These are phyloP conservation scores for Chrysopogon serrulatus DNA, from an alignment of 176 grass and related monocot species.

Conservation along the genomic window DNA sequence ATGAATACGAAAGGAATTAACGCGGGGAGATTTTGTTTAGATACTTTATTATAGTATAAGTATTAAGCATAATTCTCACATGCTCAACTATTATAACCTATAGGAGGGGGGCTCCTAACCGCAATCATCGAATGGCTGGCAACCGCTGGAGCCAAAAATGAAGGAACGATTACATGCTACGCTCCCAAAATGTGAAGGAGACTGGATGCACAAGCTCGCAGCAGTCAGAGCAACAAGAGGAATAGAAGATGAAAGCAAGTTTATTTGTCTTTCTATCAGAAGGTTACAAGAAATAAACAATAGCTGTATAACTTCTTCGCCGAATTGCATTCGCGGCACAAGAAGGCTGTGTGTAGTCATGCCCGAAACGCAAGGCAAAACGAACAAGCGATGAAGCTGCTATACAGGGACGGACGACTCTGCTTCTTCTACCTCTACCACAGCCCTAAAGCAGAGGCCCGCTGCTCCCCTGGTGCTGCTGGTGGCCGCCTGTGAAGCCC, in stretches of 20 bases:
- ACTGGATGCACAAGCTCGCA: not conserved
- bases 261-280: not conserved
- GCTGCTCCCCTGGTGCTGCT: not conserved
- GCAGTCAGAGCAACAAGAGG: not conserved
- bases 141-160: not conserved
- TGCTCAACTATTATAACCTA: not conserved
- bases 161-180: not conserved
- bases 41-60: too few species aligned
- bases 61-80: not conserved
- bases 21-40: too few species aligned
- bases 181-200: not conserved
- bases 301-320: not conserved
- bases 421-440: not conserved
- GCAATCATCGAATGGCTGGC: not conserved
- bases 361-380: too few species aligned
- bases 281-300: not conserved
- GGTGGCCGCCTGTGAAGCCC: not conserved
- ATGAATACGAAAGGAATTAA: too few species aligned
- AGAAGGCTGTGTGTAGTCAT: too few species aligned
- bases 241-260: not conserved
- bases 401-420: not conserved
- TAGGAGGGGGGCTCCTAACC: not conserved
- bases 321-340: not conserved
- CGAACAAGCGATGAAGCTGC: too few species aligned
- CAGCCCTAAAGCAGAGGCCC: not conserved